phyloP scores from a whole-genome alignment of 2,329 filamentous ascomycete species.

The Verticillium klebahnii region DNA sequence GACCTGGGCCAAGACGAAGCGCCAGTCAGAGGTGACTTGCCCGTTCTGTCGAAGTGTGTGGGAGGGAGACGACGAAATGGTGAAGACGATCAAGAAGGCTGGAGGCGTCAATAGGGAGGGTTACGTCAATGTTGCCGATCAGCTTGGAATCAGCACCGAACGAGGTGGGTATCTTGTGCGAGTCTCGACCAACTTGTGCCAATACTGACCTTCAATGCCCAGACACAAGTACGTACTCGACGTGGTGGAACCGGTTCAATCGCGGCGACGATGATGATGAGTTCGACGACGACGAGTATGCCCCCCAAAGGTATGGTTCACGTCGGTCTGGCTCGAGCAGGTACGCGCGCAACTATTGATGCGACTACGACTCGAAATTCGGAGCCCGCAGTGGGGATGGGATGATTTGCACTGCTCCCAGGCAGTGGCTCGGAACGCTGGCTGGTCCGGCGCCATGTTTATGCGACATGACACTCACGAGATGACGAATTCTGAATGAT shows the following conservation, averaged over 20 bases:
- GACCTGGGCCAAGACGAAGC: constrained; percentile 47
- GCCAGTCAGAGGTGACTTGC: constrained; percentile 44
- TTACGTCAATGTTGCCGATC: constrained; percentile 57
- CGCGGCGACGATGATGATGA: not conserved
- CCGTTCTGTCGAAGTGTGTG: constrained; percentile 57
- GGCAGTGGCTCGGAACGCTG: too few species aligned
- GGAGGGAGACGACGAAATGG: constrained; percentile 40
- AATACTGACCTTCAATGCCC: not conserved
- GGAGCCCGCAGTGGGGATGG: too few species aligned
- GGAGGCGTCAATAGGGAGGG: constrained; percentile 42
- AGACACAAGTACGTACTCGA: not conserved
- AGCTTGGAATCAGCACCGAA: constrained; percentile 51
- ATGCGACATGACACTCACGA: too few species aligned
- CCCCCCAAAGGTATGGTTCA: not conserved
- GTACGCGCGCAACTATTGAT: too few species aligned
- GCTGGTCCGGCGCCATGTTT: too few species aligned
- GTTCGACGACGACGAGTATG: not conserved
- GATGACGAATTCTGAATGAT: too few species aligned
- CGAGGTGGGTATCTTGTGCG: constrained; percentile 33
- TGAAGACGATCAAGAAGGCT: constrained; percentile 38
- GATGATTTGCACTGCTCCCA: too few species aligned
- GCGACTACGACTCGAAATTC: too few species aligned
- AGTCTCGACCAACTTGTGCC: not conserved
- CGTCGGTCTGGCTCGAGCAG: not conserved
- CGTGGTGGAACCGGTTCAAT: not conserved